Evolutionary conservation across 2,329 filamentous ascomycete species (phyloP), one percentile per base, ranked within the genome.

Genomic region (Alternaria triticimaculans): DNA sequence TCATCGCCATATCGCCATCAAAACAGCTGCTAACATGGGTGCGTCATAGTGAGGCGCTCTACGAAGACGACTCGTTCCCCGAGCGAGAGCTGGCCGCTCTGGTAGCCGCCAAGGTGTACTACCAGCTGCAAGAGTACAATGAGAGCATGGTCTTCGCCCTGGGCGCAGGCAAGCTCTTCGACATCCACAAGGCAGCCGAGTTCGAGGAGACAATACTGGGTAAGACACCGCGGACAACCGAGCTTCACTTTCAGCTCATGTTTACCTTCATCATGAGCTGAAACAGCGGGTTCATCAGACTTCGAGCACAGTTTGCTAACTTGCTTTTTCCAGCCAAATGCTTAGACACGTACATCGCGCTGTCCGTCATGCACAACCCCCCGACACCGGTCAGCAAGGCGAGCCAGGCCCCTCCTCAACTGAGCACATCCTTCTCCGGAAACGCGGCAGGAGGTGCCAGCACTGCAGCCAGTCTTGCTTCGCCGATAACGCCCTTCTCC

Each of bases 61-160:
- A 97, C 82, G 96, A 99, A 87, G 95, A 99, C 83, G 93, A 97
- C 76, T 87, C 88, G 64, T 99, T 99, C 77, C 92, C 94, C 53
- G 92, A 99, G 81, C 93, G 95, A 76, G 92, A 96, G 80, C 90
- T 99, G 60, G 96, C 96, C 59, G 96, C 96, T 58, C 87, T 99
- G 54, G 94, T 99, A 58, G 92, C 97, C 46, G 92, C 96, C 73
- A 99, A 99, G 87, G 94, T 98, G 72, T 99, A 98, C 85, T 99
- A 98, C 80, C 96, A 99, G 80, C 89, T 99, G 57, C 94, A 97
- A 83, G 96, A 96, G 80, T 99, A 99, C 85, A 96, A 97, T 80
- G 96, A 99, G 84, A 97, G 95, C 82, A 98, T 99, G 95, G 92
- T 93, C 56, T 98, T 99, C 82, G 96, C 96, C 68, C 88, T 99